These are phyloP conservation scores for Barnettozyma hawaiiensis DNA, from an alignment of 1,139 yeast species.

Conservation along the genomic window DNA sequence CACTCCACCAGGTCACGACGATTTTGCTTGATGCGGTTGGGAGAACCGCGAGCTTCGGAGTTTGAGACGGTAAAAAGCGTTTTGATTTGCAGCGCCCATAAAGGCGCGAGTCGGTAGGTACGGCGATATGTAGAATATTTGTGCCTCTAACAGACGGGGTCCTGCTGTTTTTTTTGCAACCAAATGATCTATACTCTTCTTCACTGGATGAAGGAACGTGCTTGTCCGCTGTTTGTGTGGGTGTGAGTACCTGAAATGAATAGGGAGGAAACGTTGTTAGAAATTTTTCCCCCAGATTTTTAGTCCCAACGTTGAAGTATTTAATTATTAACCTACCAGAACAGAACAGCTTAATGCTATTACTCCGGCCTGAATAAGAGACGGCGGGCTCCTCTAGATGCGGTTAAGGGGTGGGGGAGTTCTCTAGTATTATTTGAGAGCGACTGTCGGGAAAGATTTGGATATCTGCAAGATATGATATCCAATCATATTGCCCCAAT, in stretches of 20 bases:
- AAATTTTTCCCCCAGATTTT: too few species aligned
- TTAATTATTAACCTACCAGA: too few species aligned
- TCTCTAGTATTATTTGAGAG: not conserved
- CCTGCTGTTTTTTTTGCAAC: not conserved
- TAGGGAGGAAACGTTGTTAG: too few species aligned
- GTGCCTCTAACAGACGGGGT: not conserved
- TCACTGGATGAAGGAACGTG: not conserved
- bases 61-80: constrained; percentile 1
- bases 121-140: constrained; percentile 1
- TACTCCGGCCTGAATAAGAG: too few species aligned
- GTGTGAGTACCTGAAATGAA: too few species aligned
- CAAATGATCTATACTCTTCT: not conserved
- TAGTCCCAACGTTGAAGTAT: too few species aligned
- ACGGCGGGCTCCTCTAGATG: too few species aligned
- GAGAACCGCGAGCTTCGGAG: not conserved
- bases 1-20: too few species aligned
- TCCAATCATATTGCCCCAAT: not conserved
- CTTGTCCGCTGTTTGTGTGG: not conserved
- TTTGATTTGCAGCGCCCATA: not conserved
- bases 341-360: too few species aligned
- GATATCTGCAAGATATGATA: not conserved
- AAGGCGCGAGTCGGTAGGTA: not conserved
- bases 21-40: not conserved
- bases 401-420: too few species aligned
- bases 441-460: not conserved